These are phyloP conservation scores for Chlorella sp. DNA, from an alignment of 139 green algal species.

Conservation along the genomic window DNA sequence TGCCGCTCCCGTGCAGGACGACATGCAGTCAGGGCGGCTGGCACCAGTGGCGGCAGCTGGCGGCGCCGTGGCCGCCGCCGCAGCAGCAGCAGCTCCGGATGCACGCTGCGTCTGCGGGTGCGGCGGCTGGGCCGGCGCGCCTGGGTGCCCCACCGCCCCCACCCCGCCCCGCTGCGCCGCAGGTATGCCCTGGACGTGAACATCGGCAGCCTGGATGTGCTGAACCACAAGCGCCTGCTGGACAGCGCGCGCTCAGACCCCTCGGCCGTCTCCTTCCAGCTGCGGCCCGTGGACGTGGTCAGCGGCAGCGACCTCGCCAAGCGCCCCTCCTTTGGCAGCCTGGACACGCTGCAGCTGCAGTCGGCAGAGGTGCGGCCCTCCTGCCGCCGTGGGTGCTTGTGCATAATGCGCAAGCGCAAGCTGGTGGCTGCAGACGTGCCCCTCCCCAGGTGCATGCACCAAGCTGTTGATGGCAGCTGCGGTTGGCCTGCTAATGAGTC, in stretches of 20 bases:
- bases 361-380: background rate
- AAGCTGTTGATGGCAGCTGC: background rate
- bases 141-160: background rate
- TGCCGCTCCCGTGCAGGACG: constrained; percentile 33
- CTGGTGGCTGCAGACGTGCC: background rate
- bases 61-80: background rate
- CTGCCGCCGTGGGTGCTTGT: background rate
- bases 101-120: too few species aligned
- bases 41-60: background rate
- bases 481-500: background rate
- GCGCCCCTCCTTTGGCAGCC: constrained; percentile 48
- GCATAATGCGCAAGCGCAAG: background rate
- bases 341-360: constrained; percentile 39
- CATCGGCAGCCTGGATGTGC: constrained; percentile 85
- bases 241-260: constrained; percentile 82
- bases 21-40: constrained; percentile 37
- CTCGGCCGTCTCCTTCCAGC: constrained; percentile 84
- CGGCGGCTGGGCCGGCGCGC: too few species aligned
- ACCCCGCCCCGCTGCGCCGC: background rate
- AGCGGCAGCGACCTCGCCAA: constrained; percentile 29
- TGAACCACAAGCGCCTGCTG: constrained; percentile 94
- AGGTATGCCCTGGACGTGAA: constrained; percentile 93
- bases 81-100: constrained; percentile 27
- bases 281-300: constrained; percentile 84
- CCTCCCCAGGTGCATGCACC: background rate